A percentile compares a stretch with the other conserved stretches of the same genome.
phyloP scores from a whole-genome alignment of 1,284 basidiomycete species.

The Fomitiporia mediterranea region DNA sequence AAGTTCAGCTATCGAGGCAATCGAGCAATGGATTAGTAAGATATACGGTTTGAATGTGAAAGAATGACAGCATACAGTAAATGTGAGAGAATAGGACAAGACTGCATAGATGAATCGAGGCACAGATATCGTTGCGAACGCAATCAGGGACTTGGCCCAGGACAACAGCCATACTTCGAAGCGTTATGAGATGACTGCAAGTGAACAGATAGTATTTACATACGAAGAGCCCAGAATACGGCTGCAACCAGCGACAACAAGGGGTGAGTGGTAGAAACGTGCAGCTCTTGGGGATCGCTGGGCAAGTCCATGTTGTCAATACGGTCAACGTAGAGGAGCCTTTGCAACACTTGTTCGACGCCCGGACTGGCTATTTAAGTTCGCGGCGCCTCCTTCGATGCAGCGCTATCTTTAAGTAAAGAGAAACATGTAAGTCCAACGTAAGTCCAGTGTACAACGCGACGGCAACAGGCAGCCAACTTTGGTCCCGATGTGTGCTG shows the following conservation, averaged over 20 bases:
- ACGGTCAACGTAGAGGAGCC: not conserved
- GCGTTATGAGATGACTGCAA: conserved; percentile 11
- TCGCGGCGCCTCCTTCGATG: no score
- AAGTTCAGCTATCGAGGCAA: conserved; percentile 71
- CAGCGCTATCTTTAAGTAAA: no score
- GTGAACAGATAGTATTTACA: conserved; percentile 29
- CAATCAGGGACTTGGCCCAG: conserved; percentile 64
- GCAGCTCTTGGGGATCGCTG: not conserved
- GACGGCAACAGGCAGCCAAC: no score
- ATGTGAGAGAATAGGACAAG: conserved; percentile 84
- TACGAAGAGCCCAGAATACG: conserved; percentile 77
- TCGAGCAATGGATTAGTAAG: not conserved
- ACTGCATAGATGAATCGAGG: conserved; percentile 73
- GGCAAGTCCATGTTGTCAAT: not conserved
- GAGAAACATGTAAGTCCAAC: no score
- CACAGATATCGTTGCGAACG: conserved; percentile 75
- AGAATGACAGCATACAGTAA: conserved; percentile 51
- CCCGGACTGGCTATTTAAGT: no score
- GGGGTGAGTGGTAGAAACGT: conserved; percentile 39
- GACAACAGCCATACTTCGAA: conserved; percentile 73
- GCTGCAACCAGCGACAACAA: conserved; percentile 76
- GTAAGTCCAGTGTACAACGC: no score
- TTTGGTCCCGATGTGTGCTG: not conserved
- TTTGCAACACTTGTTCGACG: no score
- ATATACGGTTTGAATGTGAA: no score